Base-by-base conservation (phyloP, 495 filamentous ascomycete genomes). In the Xylaria cubensis region DNA sequence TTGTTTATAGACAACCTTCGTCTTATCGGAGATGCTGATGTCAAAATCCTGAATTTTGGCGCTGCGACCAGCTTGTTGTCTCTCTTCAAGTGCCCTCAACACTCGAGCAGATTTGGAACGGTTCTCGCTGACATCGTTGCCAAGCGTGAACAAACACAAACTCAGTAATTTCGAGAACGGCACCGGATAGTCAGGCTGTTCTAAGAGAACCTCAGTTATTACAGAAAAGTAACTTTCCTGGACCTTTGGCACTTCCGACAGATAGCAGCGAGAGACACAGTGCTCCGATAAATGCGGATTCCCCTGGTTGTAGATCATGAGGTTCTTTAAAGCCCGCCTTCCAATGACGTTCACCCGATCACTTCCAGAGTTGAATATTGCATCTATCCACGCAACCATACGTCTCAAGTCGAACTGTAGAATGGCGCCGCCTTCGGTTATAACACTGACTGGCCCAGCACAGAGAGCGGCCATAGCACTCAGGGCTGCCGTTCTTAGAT, bases 11-110 rank as follows among this genome's bases (percentile, higher is more conserved):
- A 99, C 95, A 1, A 96, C 96, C 70, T 95, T 97, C 0, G 96
- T 99, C 82, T 97, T 97, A 82, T 99, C 97, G 1, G 96, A 95
- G 56, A 99, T 95, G 79, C 95, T 97, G 75, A 99, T 97, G 75
- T 99, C 97, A 63, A 97, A 97, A 79, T 98, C 97, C 77, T 97
- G 94, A 42, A 98, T 89, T 75, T 95, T 93, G 6, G 95, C 97
- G 75, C 86, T 94, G 74, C 92, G 92, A 0, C 75, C 75, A 39
- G 79, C 81, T 76, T 92, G 90, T 74, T 94, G 92, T 19, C 93
- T 89, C 69, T 95, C 92, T 77, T 98, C 97, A 1, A 98, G 84
- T 7, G 89, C 90, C 39, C 94, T 87, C 29, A 99, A 86, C 17
- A 98, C 86, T 70, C 92, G 92, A 0, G 93, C 94, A 2, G 95